These are phyloP conservation scores for Pichia manshurica DNA, from an alignment of 805 yeast genomes.

Conservation along the genomic window DNA sequence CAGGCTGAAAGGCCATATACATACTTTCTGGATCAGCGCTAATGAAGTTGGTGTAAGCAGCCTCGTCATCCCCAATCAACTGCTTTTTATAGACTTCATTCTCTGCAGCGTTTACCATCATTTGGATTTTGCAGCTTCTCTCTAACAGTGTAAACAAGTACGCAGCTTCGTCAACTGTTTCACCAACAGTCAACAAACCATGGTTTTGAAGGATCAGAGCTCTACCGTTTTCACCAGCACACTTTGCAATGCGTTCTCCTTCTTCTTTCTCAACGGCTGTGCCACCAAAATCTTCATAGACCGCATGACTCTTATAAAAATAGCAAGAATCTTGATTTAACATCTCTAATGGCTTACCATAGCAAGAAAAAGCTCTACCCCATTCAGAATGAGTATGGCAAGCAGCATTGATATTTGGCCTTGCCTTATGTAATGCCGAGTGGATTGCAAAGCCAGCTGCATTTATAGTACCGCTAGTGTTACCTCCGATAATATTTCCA, in stretches of 20 bases:
- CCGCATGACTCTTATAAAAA: slow-evolving; percentile 60
- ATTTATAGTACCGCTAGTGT: slow-evolving; percentile 41
- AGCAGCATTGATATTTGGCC: slow-evolving; percentile 69
- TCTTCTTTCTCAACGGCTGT: slow-evolving; percentile 66
- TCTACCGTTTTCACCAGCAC: slow-evolving; percentile 53
- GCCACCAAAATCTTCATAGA: slow-evolving; percentile 69
- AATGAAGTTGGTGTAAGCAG: slow-evolving; percentile 57
- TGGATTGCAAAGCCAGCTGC: slow-evolving; percentile 70
- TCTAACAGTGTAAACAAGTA: slow-evolving; percentile 59
- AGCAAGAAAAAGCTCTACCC: slow-evolving; percentile 61
- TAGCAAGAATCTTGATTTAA: slow-evolving; percentile 71
- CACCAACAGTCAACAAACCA: slow-evolving; percentile 66
- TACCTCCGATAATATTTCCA: slow-evolving; percentile 59
- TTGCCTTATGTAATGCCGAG: slow-evolving; percentile 57
- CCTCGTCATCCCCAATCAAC: slow-evolving; percentile 54
- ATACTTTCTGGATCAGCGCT: slow-evolving; percentile 62
- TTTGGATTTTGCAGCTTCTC: slow-evolving; percentile 58
- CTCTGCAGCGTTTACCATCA: slow-evolving; percentile 51
- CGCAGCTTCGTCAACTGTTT: slow-evolving; percentile 72
- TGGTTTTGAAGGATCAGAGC: slow-evolving; percentile 61
- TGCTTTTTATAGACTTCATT: slow-evolving; percentile 35
- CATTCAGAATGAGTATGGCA: slow-evolving; percentile 63
- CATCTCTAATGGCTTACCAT: slow-evolving; percentile 69
- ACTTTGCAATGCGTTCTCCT: slow-evolving; percentile 54
- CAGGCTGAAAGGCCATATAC: slow-evolving; percentile 71